Conservation (phyloP, 345 rosid genomes). For the Sonneratia alba region DNA sequence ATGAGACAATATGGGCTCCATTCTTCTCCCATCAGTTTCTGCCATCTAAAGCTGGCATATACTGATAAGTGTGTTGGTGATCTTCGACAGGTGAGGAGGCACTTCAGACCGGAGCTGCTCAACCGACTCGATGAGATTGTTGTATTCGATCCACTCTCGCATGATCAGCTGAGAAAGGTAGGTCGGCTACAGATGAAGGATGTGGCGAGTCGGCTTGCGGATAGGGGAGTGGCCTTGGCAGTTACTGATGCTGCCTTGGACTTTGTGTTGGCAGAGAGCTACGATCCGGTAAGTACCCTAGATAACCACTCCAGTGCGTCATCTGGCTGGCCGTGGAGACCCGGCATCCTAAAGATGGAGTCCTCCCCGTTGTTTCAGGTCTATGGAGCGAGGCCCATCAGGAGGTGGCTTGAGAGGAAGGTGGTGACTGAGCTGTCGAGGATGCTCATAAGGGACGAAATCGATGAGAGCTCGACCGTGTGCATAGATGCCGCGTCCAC, state of each 20-base stretch:
- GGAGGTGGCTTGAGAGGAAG: slow-evolving; percentile 93
- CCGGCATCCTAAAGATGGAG: too few species aligned
- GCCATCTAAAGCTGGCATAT: neutral
- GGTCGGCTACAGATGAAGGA: slow-evolving; percentile 81
- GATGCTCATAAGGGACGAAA: slow-evolving; percentile 77
- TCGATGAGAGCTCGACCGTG: slow-evolving; percentile 76
- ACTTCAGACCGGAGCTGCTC: slow-evolving; percentile 79
- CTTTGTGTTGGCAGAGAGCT: slow-evolving; percentile 56
- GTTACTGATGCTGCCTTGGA: slow-evolving; percentile 81
- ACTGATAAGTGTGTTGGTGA: neutral
- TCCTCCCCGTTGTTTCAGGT: slow-evolving; percentile 26
- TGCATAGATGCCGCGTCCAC: slow-evolving; percentile 49
- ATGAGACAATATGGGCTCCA: neutral
- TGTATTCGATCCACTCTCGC: slow-evolving; percentile 87
- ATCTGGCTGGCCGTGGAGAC: too few species aligned
- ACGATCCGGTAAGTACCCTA: slow-evolving; percentile 62
- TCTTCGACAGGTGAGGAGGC: slow-evolving; percentile 46
- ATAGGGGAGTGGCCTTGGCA: slow-evolving; percentile 74
- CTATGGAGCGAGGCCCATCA: slow-evolving; percentile 80
- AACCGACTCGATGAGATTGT: slow-evolving; percentile 83
- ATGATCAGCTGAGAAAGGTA: slow-evolving; percentile 77
- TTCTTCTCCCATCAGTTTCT: neutral
- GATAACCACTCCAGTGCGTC: neutral
- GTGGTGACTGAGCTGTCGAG: slow-evolving; percentile 82
- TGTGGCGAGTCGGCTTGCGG: slow-evolving; percentile 70